Conservation (phyloP, 148 eudicot genomes). For the Selenicereus undatus region DNA sequence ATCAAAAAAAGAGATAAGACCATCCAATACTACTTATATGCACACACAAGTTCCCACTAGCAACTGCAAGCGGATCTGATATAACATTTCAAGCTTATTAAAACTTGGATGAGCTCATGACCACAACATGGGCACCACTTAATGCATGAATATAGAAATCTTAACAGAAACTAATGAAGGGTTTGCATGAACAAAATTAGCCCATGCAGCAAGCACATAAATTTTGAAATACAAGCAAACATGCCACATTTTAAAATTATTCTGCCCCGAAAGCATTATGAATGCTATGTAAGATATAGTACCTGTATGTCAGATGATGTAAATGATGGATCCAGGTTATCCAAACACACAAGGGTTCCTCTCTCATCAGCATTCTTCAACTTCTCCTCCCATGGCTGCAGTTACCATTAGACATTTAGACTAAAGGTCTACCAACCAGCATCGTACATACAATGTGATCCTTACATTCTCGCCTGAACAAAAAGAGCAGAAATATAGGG, state of each 20-base stretch:
- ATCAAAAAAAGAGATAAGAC: too few species aligned
- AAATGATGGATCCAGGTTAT: slow-evolving; percentile 49
- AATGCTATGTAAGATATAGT: not conserved
- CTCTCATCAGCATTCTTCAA: slow-evolving; percentile 37
- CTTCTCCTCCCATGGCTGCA: slow-evolving; percentile 50
- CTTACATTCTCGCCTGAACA: not conserved
- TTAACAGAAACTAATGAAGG: not conserved
- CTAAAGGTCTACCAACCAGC: not conserved
- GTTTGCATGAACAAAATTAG: not conserved
- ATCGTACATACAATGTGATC: not conserved
- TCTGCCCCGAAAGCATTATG: not conserved
- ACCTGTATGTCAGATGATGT: slow-evolving; percentile 60
- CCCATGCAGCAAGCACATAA: not conserved
- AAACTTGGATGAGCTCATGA: too few species aligned
- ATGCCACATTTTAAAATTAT: not conserved
- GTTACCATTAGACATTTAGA: not conserved
- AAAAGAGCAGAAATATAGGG: not conserved
- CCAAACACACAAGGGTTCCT: slow-evolving; percentile 42
- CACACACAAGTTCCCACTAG: too few species aligned
- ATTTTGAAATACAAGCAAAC: not conserved
- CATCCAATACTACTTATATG: too few species aligned
- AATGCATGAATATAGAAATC: not conserved
- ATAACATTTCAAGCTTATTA: too few species aligned
- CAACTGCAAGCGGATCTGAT: too few species aligned
- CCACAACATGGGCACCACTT: not conserved